Evolutionary conservation across 768 basidiomycete genomes (phyloP).

Genomic region (Collybia nuda): DNA sequence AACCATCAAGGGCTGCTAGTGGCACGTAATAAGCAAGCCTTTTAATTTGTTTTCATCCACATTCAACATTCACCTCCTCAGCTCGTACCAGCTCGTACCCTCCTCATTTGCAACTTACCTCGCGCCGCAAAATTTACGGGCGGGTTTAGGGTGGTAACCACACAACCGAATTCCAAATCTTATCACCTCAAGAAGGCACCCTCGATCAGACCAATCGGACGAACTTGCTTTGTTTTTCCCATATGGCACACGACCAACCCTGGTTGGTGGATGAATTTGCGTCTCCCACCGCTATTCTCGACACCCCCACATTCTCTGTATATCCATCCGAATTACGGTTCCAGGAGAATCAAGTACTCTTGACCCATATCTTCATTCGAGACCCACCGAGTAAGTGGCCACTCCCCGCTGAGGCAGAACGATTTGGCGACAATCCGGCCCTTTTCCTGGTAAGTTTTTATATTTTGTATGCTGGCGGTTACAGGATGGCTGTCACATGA

Average conservation of each 20-base stretch:
- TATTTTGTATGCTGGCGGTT: not conserved
- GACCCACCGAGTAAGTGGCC: constrained; percentile 26
- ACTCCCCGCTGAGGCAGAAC: constrained; percentile 18
- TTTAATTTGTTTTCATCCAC: not conserved
- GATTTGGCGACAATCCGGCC: constrained; percentile 15
- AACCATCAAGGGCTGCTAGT: not conserved
- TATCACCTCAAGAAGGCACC: not conserved
- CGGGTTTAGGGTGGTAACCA: not conserved
- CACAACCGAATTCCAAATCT: not conserved
- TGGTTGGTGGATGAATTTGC: constrained; percentile 9
- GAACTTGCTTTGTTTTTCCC: not conserved
- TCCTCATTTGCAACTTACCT: not conserved
- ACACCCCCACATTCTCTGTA: constrained; percentile 6
- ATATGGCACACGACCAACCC: constrained; percentile 2
- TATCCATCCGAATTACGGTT: constrained; percentile 4
- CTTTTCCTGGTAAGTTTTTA: constrained; percentile 21
- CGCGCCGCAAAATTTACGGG: not conserved
- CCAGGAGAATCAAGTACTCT: constrained; percentile 5
- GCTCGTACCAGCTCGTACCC: not conserved
- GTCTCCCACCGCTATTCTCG: constrained; percentile 11
- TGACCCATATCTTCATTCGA: constrained; percentile 21
- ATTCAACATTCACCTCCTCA: not conserved
- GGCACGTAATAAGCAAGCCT: no score
- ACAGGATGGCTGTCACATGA: constrained; percentile 8
- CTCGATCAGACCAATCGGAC: not conserved